Evolutionary conservation across 2,329 filamentous ascomycete genomes (phyloP), one percentile per base, ranked within the genome.

Genomic region (Beauveria medogensis): DNA sequence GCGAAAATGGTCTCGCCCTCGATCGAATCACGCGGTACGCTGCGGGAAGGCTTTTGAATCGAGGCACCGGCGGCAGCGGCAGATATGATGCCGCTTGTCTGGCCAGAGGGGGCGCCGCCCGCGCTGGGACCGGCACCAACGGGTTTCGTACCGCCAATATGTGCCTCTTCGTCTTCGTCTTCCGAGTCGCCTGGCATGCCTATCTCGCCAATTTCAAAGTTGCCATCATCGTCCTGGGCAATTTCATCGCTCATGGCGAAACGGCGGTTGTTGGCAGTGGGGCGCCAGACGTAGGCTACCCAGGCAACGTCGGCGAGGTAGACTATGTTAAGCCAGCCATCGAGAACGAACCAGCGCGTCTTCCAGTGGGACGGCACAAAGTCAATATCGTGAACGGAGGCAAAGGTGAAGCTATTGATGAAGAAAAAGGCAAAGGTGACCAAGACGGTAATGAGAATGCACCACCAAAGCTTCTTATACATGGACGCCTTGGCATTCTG

Each of bases 221-320:
- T 84, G 41, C 94, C 94, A 70, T 97, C 93, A 68, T 99, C 94
- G 69, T 99, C 94, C 82, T 97, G 94, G 3, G 94, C 93, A 70
- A 99, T 88, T 84, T 99, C 94, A 70, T 99, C 94, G 77, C 91
- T 96, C 94, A 99, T 99, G 64, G 94, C 94, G 69, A 99, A 99
- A 61, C 94, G 86, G 68, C 92, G 85, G 77, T 99, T 99, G 76
- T 99, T 97, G 57, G 90, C 92, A 24, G 93, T 97, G 7, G 94
- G 94, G 53, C 94, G 83, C 94, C 94, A 99, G 58, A 99, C 82
- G 73, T 97, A 99, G 24, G 94, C 92, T 65, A 99, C 84, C 75
- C 93, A 97, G 59, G 86, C 87, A 28, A 99, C 91, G 69, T 99
- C 93, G 63, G 90, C 90, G 65, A 99, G 85, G 75, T 97, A 99